phyloP scores from a whole-genome alignment of 106 monocot species.

The Dendrobium chrysotoxum region DNA sequence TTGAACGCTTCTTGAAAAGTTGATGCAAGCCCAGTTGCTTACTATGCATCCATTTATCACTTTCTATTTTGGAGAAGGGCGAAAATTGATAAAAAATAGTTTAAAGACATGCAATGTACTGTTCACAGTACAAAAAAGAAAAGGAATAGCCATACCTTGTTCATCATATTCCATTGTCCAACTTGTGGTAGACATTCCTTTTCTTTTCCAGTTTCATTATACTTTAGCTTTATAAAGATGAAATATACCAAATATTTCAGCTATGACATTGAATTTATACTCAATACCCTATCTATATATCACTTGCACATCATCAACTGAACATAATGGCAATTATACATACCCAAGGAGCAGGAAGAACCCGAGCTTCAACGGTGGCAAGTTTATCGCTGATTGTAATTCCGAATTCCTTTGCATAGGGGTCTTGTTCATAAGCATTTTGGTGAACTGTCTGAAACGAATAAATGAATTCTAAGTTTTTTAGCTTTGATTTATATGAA shows the following conservation, averaged over 20 bases:
- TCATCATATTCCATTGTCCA: conserved; percentile 98
- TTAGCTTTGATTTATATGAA: not conserved
- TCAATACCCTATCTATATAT: not conserved
- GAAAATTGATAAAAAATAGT: not conserved
- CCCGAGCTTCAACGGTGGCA: conserved; percentile 74
- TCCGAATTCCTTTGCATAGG: conserved; percentile 85
- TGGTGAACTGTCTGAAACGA: conserved; percentile 60
- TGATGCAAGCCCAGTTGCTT: conserved; percentile 85
- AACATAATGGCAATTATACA: not conserved
- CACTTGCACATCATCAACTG: not conserved
- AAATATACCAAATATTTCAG: not conserved
- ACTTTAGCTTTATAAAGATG: conserved; percentile 47
- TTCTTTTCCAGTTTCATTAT: conserved; percentile 80
- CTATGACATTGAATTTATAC: not conserved
- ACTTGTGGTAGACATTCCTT: conserved; percentile 87
- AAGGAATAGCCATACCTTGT: conserved; percentile 49
- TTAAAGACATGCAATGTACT: not conserved
- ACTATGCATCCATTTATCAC: conserved; percentile 81
- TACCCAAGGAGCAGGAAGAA: conserved; percentile 98
- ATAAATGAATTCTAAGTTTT: not conserved
- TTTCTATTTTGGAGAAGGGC: conserved; percentile 46
- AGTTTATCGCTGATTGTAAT: conserved; percentile 68
- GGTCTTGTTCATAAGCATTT: conserved; percentile 76
- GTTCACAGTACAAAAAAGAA: not conserved
- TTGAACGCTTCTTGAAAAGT: conserved; percentile 74